Conservation (phyloP, 371 early-diverging fungal species). For the Rhizopus delemar region DNA sequence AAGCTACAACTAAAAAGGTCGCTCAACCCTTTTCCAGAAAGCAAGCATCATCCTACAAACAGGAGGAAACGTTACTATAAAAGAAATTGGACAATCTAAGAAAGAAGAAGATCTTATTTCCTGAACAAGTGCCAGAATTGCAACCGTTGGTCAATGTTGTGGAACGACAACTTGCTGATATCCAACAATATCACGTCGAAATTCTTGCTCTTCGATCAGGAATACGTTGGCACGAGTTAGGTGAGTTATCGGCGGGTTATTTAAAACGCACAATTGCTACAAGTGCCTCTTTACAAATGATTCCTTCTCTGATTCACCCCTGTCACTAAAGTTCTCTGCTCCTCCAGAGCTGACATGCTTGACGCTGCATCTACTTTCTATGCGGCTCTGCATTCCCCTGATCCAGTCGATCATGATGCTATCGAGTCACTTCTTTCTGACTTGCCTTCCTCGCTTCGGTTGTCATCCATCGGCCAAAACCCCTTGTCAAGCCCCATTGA, state of each 20-base stretch:
- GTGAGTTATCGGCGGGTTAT: conserved; percentile 8
- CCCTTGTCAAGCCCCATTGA: neutral
- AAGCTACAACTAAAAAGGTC: too few species aligned
- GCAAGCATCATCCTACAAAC: too few species aligned
- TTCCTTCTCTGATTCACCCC: conserved; percentile 5
- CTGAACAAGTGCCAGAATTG: too few species aligned
- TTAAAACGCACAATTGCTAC: neutral
- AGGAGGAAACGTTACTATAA: too few species aligned
- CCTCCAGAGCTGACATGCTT: conserved; percentile 1
- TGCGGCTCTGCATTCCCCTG: conserved; percentile 7
- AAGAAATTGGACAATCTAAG: too few species aligned
- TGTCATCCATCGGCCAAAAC: neutral
- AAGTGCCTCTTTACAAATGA: neutral
- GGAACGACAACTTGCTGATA: too few species aligned
- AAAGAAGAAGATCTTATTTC: too few species aligned
- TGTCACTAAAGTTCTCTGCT: neutral
- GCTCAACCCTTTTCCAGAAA: too few species aligned
- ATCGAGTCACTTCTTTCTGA: neutral
- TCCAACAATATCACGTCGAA: too few species aligned
- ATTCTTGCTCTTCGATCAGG: conserved; percentile 15
- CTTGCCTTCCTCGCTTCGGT: neutral
- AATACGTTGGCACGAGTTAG: conserved; percentile 7
- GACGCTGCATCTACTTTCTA: conserved; percentile 10
- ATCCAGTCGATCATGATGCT: neutral
- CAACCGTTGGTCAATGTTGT: too few species aligned